Percentiles rank a stretch among this genome's conserved stretches.
Evolutionary conservation across 129 eudicot genomes (phyloP).

Genomic region (Pittosporum tobira): DNA sequence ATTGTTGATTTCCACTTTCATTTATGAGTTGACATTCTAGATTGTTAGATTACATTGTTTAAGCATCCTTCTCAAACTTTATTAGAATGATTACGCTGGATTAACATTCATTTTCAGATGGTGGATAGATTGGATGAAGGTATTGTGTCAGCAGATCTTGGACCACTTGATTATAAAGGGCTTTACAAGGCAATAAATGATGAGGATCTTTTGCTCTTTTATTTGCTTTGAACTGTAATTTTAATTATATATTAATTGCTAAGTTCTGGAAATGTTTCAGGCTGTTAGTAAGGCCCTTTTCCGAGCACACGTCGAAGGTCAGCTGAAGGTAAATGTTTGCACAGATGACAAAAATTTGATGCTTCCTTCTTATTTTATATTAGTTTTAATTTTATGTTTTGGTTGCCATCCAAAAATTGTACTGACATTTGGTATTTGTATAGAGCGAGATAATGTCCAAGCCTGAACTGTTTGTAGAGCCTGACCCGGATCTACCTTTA

Average conservation of each 20-base stretch:
- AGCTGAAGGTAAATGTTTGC: constrained; percentile 60
- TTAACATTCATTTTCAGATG: constrained; percentile 60
- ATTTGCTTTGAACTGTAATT: constrained; percentile 3
- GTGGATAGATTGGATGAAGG: constrained; percentile 97
- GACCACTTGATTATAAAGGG: constrained; percentile 83
- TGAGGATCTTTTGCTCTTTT: constrained; percentile 3
- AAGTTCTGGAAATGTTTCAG: constrained; percentile 34
- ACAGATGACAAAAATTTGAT: constrained; percentile 10
- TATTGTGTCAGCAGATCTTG: constrained; percentile 58
- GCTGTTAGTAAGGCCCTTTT: constrained; percentile 99
- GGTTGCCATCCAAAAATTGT: constrained; percentile 10
- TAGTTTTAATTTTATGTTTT: too few species aligned
- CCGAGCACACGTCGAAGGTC: constrained; percentile 98
- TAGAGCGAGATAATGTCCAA: constrained; percentile 98
- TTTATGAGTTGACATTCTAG: not conserved
- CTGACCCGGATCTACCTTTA: constrained; percentile 95
- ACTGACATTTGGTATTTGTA: constrained; percentile 15
- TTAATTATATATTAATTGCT: not conserved
- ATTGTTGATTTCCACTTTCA: constrained; percentile 10
- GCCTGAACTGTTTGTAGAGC: constrained; percentile 95
- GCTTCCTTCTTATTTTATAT: too few species aligned
- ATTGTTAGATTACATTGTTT: not conserved
- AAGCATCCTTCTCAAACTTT: constrained; percentile 1
- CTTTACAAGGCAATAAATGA: constrained; percentile 76
- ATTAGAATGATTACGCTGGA: too few species aligned